Evolutionary conservation across 768 basidiomycete genomes (phyloP).

Genomic region (Cystobasidium ongulense): DNA sequence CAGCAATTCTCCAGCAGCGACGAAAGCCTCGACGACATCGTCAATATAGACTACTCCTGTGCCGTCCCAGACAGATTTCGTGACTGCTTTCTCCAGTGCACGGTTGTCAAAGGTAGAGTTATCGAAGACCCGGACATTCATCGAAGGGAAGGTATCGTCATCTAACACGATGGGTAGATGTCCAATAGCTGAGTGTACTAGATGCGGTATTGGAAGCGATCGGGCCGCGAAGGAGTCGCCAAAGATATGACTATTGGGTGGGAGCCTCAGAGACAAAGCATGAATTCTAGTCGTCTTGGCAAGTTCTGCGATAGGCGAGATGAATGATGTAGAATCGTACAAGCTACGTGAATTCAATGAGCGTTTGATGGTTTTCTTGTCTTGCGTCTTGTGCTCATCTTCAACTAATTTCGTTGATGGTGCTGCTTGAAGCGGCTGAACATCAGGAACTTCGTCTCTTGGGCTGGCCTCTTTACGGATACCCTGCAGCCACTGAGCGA

Average conservation of each 20-base stretch:
- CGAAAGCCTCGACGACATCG: constrained; percentile 11
- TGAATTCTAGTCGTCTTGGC: not conserved
- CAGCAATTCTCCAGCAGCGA: constrained; percentile 25
- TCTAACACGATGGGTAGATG: constrained; percentile 38
- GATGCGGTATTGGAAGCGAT: constrained; percentile 35
- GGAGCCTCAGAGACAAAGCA: constrained; percentile 11
- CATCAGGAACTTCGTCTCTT: not conserved
- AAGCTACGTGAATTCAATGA: not conserved
- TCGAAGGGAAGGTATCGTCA: constrained; percentile 9
- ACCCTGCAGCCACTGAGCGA: not conserved
- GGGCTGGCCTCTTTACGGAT: not conserved
- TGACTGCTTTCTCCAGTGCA: not conserved
- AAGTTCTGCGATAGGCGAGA: not conserved
- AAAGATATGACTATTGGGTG: constrained; percentile 35
- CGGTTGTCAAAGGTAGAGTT: not conserved
- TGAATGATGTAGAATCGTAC: not conserved
- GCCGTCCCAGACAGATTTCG: not conserved
- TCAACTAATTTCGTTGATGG: too few species aligned
- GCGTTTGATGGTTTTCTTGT: not conserved
- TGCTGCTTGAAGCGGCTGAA: not conserved
- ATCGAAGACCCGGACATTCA: constrained; percentile 4
- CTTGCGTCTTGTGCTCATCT: not conserved
- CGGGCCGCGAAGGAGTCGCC: constrained; percentile 39
- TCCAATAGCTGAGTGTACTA: constrained; percentile 39
- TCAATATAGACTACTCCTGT: constrained; percentile 19